phyloP scores from a whole-genome alignment of 768 basidiomycete species.

The Leccinum sublutescens region DNA sequence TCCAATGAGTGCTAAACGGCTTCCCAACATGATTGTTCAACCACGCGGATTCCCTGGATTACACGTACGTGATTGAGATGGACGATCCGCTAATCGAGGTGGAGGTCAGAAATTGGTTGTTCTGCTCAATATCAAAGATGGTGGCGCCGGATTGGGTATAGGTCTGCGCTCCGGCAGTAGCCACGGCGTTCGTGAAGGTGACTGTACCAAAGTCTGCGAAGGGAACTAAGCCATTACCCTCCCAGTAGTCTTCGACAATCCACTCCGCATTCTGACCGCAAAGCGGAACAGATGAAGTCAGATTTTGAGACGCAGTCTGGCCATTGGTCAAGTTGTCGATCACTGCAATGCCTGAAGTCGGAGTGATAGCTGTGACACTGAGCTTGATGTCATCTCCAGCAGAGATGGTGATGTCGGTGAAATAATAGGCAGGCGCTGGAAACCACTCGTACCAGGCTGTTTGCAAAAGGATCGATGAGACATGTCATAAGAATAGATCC shows the following conservation, averaged over 20 bases:
- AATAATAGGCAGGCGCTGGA: not conserved
- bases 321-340: constrained; percentile 6
- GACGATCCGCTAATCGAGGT: not conserved
- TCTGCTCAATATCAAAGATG: constrained; percentile 4
- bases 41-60: not conserved
- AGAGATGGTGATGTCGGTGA: not conserved
- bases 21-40: not conserved
- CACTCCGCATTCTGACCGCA: constrained; percentile 13
- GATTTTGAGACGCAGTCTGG: not conserved
- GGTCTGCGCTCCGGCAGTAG: not conserved
- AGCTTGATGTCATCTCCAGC: constrained; percentile 10
- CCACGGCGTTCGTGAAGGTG: not conserved
- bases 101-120: constrained; percentile 5
- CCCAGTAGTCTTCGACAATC: constrained; percentile 5
- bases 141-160: not conserved
- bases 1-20: not conserved
- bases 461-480: not conserved
- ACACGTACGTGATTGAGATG: constrained; percentile 2
- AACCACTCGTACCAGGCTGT: constrained; percentile 19
- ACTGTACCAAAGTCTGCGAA: constrained; percentile 11
- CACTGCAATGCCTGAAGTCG: not conserved
- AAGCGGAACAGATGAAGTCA: not conserved
- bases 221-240: not conserved
- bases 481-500: too few relatives aligned
- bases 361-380: not conserved